Percentiles rank a stretch among this genome's conserved stretches.
These are phyloP conservation scores for Astrothelium subdiscretum DNA, from an alignment of 495 filamentous ascomycete species.

Conservation along the genomic window DNA sequence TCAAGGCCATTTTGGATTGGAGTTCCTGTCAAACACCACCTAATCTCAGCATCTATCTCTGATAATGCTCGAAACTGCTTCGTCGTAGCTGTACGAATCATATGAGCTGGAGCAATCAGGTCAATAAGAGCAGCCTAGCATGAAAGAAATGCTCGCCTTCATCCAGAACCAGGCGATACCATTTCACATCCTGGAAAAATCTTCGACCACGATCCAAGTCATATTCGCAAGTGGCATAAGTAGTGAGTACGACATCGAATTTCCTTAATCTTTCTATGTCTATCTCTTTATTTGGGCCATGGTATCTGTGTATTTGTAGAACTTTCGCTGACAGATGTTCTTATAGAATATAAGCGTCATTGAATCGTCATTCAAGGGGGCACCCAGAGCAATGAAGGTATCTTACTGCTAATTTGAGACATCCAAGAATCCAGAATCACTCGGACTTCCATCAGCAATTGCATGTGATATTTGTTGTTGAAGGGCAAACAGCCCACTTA, in stretches of 20 bases:
- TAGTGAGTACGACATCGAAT: not conserved
- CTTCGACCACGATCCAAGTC: too few species aligned
- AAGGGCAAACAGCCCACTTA: not conserved
- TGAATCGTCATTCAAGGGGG: not conserved
- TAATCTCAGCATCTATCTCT: not conserved
- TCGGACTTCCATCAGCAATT: too few species aligned
- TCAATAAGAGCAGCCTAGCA: not conserved
- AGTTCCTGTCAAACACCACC: constrained; percentile 1
- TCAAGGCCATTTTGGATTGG: not conserved
- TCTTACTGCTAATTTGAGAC: not conserved
- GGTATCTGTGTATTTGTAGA: not conserved
- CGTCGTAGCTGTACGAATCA: not conserved
- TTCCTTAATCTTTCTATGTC: not conserved
- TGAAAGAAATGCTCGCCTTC: not conserved
- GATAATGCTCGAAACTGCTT: not conserved
- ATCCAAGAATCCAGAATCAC: too few species aligned
- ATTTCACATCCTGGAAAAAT: not conserved
- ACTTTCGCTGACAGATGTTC: not conserved
- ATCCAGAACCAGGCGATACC: not conserved
- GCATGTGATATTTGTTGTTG: too few species aligned
- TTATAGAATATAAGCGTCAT: not conserved
- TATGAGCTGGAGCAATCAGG: not conserved
- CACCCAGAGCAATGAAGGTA: not conserved
- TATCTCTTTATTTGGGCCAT: not conserved
- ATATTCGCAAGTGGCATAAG: not conserved